Evolutionary conservation across 208 protist species (phyloP).

Genomic region (Crithidia sp.): DNA sequence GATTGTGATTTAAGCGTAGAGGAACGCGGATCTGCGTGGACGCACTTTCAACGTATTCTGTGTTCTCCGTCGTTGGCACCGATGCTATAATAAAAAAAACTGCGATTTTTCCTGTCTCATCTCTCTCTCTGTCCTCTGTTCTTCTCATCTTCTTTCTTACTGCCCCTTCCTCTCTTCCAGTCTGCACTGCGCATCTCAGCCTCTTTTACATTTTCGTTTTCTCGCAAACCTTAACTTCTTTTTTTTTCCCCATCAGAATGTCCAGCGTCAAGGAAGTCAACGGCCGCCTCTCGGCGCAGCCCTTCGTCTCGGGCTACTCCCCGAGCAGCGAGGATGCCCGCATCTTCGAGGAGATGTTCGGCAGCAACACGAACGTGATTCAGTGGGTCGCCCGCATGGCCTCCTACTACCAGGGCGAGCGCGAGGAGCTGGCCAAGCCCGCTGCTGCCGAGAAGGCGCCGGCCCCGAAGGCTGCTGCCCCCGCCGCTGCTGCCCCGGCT

Average conservation of each 20-base stretch:
- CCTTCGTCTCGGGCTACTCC: constrained; percentile 83
- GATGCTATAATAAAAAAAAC: too few species aligned
- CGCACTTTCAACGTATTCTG: too few species aligned
- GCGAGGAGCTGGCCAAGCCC: constrained; percentile 57
- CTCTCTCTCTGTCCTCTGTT: not conserved
- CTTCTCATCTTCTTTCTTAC: constrained; percentile 11
- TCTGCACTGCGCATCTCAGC: not conserved
- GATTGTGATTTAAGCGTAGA: too few species aligned
- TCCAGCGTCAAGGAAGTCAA: constrained; percentile 88
- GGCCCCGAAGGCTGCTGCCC: constrained; percentile 34
- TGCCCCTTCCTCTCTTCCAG: not conserved
- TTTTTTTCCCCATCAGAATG: constrained; percentile 46
- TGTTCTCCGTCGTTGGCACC: too few species aligned
- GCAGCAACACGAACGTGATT: constrained; percentile 69
- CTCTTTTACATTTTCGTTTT: not conserved
- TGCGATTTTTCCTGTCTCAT: not conserved
- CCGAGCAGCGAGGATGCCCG: constrained; percentile 86
- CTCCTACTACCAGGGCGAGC: constrained; percentile 90
- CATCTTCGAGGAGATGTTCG: constrained; percentile 89
- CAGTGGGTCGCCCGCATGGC: constrained; percentile 92
- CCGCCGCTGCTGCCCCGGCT: constrained; percentile 26
- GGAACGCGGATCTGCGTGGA: too few species aligned
- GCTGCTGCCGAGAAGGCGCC: constrained; percentile 31
- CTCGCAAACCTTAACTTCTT: not conserved
- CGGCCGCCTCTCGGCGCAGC: constrained; percentile 76